Base-by-base conservation (phyloP, 2,329 filamentous ascomycete species). In the Scolecobasidium constrictum region DNA sequence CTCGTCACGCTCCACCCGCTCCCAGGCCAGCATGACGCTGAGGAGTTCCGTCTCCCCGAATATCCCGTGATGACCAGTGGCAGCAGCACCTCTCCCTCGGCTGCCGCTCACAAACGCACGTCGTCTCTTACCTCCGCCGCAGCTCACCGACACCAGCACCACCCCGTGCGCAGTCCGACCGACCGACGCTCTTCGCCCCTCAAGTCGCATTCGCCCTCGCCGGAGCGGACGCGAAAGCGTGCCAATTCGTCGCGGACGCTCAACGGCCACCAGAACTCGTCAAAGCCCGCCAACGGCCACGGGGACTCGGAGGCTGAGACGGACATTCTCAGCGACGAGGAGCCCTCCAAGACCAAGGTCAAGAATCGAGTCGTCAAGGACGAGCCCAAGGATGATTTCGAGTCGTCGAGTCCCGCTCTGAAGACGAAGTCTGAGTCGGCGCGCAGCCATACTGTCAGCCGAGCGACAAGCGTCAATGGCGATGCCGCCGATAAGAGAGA, bases 241-340 rank as follows among this genome's bases (percentile, higher is more conserved):
- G 19, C 35, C 4, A 21, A 19, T 36, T 46, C 44, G 19, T 18
- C 38, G 19, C 28, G 26, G 12, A 20, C 22, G 20, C 17, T 28
- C 18, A 44, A 44, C 41, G 44, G 44, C 15, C 22, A 31, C 39
- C 22, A 26, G 7, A 31, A 31, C n/a, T 15, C 26, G 26, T 31
- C 38, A 15, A 21, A 21, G 20, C 19, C 13, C 11, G 16, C 13
- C 28, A 34, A 63, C 46, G 61, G 56, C 23, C 56, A 60, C 42
- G 62, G 61, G 49, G 64, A 67, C 49, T 69, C 66, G 13, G 68
- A 71, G 54, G 68, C 67, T 40, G 68, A 71, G 55, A 71, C 68
- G 22, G 61, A 69, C 45, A 65, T 70, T 28, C 58, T 68, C 38
- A 62, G 57, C n/a, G 49, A 50, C 49, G 48, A 52, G 38, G 42